Evolutionary conservation across 1,284 basidiomycete genomes (phyloP), one percentile per base, ranked within the genome.

Genomic region (Stygiomarasmius scandens): DNA sequence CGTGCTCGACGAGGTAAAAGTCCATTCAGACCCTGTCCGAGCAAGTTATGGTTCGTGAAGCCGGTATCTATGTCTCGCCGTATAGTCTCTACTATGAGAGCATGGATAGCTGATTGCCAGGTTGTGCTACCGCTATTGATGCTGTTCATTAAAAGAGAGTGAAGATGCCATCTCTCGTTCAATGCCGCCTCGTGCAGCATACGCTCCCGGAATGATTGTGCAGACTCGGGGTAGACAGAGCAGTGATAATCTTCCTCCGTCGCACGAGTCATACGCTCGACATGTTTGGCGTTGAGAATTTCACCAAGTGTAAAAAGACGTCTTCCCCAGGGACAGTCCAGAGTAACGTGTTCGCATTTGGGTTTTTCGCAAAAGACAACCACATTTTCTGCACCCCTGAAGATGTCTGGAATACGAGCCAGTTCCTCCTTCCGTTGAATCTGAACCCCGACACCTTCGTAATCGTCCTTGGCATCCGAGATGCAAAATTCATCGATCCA

Each of bases 401-500:
- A 32, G 12, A 32, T 32, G 12, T 32, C 29, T 32, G 29, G 5
- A 5, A 32, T 6, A 32, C 29, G 29, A 32, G 6, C 12, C 29
- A 32, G 29, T 32, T 32, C 29, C 12, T 5, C 12, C 29, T 5
- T 12, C 29, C 29, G 29, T 12, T n/a, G n/a, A n/a, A n/a, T n/a
- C n/a, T n/a, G n/a, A n/a, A n/a, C n/a, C n/a, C n/a, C n/a, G n/a
- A n/a, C n/a, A n/a, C n/a, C 56, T 60, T 67, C 68, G 68, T 22
- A 45, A 46, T n/a, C 23, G 27, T 16, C 11, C 0, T n/a, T 12
- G 12, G 55, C 54, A 27, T 63, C 54, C 2, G 63, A 60, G 19
- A 67, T 56, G 48, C 67, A 67, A 38, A 65, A 64, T 38, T 67
- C 67, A 36, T 69, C 66, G 19, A 69, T 25, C 67, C 66, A 69